phyloP scores from a whole-genome alignment of 2,329 filamentous ascomycete species.

The Lasiodiplodia sp. region DNA sequence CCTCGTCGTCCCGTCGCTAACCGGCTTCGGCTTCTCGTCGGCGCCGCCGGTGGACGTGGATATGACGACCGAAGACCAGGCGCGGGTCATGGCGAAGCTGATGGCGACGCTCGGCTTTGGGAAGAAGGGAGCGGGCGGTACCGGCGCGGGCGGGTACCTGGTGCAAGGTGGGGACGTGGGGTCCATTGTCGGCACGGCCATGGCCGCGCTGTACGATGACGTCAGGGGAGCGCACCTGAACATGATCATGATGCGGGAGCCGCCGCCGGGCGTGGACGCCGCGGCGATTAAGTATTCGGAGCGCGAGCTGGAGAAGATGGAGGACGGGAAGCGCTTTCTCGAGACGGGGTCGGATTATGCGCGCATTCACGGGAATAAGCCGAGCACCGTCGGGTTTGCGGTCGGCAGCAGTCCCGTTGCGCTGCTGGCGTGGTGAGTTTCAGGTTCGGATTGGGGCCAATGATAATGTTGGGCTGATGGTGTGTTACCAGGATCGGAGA shows the following conservation, averaged over 20 bases:
- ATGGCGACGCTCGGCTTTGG: constrained; percentile 63
- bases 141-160: constrained; percentile 54
- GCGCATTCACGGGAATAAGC: constrained; percentile 60
- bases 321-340: constrained; percentile 41
- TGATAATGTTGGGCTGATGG: not conserved
- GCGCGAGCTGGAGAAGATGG: not conserved
- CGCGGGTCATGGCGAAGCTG: constrained; percentile 57
- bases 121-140: constrained; percentile 27
- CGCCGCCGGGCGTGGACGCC: constrained; percentile 34
- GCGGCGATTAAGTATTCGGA: not conserved
- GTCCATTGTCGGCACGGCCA: constrained; percentile 50
- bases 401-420: constrained; percentile 63
- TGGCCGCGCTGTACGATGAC: constrained; percentile 49
- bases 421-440: constrained; percentile 59
- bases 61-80: constrained; percentile 50
- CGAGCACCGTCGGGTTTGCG: constrained; percentile 64
- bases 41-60: constrained; percentile 56
- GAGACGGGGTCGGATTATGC: constrained; percentile 59
- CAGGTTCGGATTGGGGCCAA: not conserved
- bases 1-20: constrained; percentile 63
- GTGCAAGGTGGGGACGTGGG: constrained; percentile 67
- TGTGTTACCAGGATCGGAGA: constrained; percentile 62
- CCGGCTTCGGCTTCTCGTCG: constrained; percentile 62
- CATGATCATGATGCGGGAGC: constrained; percentile 33
- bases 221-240: not conserved